Evolutionary conservation across 2,329 filamentous ascomycete species (phyloP).

Genomic region (Phaeosphaeriaceae sp.): DNA sequence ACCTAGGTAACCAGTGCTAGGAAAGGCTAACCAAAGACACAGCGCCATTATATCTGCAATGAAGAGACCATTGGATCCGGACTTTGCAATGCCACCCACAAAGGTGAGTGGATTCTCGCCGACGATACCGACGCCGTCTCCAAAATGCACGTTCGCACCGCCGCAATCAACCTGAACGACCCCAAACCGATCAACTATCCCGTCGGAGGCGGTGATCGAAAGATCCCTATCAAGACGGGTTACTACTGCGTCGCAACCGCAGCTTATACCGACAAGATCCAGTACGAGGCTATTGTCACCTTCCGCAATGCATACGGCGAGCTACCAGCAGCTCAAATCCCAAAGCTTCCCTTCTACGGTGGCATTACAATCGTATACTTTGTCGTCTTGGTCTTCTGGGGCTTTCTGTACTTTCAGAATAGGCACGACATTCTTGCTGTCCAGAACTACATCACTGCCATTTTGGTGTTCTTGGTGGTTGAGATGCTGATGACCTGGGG

Average conservation of each 20-base stretch:
- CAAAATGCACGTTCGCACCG: conserved; percentile 74
- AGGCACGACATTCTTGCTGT: conserved; percentile 92
- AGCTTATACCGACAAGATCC: conserved; percentile 66
- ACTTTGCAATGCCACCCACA: conserved; percentile 76
- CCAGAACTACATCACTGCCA: conserved; percentile 98
- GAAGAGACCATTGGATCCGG: conserved; percentile 70
- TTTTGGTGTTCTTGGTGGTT: conserved; percentile 88
- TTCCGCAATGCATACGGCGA: conserved; percentile 98
- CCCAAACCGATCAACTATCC: conserved; percentile 78
- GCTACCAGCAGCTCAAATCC: conserved; percentile 91
- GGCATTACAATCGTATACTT: conserved; percentile 93
- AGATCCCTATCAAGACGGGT: conserved; percentile 70
- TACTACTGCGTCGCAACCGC: conserved; percentile 94
- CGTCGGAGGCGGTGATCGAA: conserved; percentile 60
- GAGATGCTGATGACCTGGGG: conserved; percentile 99
- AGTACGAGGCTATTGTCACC: conserved; percentile 82
- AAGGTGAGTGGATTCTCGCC: conserved; percentile 83
- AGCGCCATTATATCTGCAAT: conserved; percentile 78
- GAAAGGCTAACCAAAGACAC: conserved; percentile 29
- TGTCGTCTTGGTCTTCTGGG: conserved; percentile 86
- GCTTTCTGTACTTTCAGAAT: conserved; percentile 93
- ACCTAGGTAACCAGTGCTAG: neutral
- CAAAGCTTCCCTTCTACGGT: conserved; percentile 96
- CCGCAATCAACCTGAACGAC: conserved; percentile 81
- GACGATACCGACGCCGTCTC: conserved; percentile 76